Conservation (phyloP, 345 rosid genomes). For the Lepidium sativum region DNA sequence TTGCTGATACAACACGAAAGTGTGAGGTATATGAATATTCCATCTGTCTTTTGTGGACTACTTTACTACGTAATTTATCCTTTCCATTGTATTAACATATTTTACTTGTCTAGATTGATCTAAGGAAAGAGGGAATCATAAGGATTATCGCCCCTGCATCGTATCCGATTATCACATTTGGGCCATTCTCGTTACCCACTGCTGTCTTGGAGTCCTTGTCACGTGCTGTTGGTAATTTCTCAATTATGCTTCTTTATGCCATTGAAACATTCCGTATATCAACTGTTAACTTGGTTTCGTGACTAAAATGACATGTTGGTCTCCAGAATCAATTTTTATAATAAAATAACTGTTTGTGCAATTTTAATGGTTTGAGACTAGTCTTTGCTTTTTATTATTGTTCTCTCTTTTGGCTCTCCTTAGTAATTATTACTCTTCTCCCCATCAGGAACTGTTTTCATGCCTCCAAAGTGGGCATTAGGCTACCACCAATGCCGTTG, state of each 20-base stretch:
- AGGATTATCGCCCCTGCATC: conserved; percentile 44
- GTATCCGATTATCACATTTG: conserved; percentile 80
- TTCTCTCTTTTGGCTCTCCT: neutral
- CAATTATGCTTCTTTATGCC: neutral
- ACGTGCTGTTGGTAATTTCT: conserved; percentile 61
- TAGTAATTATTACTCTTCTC: neutral
- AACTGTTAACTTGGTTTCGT: neutral
- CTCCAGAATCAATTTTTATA: neutral
- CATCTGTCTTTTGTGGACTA: neutral
- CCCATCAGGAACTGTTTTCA: conserved; percentile 63
- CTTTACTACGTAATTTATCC: neutral
- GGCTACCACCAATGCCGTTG: conserved; percentile 97
- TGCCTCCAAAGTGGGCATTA: conserved; percentile 96
- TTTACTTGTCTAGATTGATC: conserved; percentile 61
- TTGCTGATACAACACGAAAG: conserved; percentile 77
- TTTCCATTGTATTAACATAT: neutral
- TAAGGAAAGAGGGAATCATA: conserved; percentile 50
- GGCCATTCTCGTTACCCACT: conserved; percentile 67
- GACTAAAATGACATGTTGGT: neutral
- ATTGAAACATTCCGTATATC: neutral
- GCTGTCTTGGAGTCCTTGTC: conserved; percentile 69
- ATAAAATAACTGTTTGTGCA: neutral
- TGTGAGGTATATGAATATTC: conserved; percentile 59
- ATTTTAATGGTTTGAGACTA: neutral
- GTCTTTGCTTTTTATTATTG: neutral